These are phyloP conservation scores for Musa schizocarpa DNA, from an alignment of 176 grass and related monocot genomes.

Conservation along the genomic window DNA sequence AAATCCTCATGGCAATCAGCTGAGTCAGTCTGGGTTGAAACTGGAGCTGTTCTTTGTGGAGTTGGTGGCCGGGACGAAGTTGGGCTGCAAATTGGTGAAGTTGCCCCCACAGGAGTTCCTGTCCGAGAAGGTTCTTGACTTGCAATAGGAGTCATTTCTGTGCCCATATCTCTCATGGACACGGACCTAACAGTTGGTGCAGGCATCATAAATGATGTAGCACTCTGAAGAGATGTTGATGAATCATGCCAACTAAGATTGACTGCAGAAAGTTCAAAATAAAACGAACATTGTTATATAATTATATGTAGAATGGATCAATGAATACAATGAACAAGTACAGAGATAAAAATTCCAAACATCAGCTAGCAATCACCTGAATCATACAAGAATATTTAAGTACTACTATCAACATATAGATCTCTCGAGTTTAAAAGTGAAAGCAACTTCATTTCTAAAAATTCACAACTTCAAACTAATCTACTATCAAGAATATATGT, in stretches of 20 bases:
- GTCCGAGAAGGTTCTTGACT: conserved; percentile 92
- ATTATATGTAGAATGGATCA: neutral
- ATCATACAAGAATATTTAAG: neutral
- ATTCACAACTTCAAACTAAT: too few relatives aligned
- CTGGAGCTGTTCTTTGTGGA: conserved; percentile 34
- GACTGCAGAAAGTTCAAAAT: conserved; percentile 43
- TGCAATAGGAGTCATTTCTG: conserved; percentile 96
- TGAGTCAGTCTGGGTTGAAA: conserved; percentile 18
- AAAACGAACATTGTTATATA: neutral
- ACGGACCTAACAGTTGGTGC: conserved; percentile 69
- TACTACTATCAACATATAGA: neutral
- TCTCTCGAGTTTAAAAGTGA: too few relatives aligned
- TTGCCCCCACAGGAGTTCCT: conserved; percentile 67
- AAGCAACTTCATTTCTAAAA: too few relatives aligned
- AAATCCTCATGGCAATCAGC: conserved; percentile 34
- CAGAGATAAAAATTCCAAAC: neutral
- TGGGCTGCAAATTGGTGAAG: conserved; percentile 45
- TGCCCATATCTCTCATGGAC: conserved; percentile 96
- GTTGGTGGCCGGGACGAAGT: conserved; percentile 59
- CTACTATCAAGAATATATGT: too few relatives aligned
- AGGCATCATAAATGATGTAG: conserved; percentile 53
- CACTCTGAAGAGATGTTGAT: conserved; percentile 40
- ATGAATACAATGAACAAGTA: neutral
- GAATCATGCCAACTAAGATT: conserved; percentile 53
- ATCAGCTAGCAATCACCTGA: neutral